Evolutionary conservation across 129 eudicot genomes (phyloP).

Genomic region (Deinandra increscens): DNA sequence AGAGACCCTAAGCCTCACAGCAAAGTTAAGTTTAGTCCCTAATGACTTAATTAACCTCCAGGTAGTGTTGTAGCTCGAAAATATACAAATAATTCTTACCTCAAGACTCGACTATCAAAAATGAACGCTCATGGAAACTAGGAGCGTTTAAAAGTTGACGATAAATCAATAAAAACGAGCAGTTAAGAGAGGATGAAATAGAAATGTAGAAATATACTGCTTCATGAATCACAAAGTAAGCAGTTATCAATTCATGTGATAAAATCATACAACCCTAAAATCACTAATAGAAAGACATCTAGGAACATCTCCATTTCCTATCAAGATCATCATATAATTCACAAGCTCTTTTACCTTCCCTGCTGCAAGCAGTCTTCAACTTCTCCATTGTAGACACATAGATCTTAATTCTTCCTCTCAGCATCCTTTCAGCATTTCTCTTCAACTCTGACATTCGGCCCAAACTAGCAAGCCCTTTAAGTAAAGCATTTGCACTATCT

Average conservation of each 20-base stretch:
- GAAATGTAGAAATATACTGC: background rate
- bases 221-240: background rate
- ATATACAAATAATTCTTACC: no score
- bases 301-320: constrained; percentile 66
- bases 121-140: no score
- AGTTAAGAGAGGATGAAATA: background rate
- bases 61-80: no score
- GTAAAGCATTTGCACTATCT: constrained; percentile 74
- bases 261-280: background rate
- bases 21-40: background rate
- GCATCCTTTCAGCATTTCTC: constrained; percentile 57
- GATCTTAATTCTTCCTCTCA: constrained; percentile 48
- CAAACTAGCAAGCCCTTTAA: constrained; percentile 60
- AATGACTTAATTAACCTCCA: no score
- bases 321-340: constrained; percentile 53
- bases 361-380: constrained; percentile 46
- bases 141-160: background rate
- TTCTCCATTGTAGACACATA: constrained; percentile 71
- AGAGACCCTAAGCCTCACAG: background rate
- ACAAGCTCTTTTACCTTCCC: constrained; percentile 48
- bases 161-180: background rate
- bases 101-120: no score
- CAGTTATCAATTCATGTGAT: background rate
- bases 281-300: constrained; percentile 12
- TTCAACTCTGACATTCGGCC: constrained; percentile 64